Base-by-base conservation (phyloP, 164 flowering plant genomes). In the Cinnamomum chago region DNA sequence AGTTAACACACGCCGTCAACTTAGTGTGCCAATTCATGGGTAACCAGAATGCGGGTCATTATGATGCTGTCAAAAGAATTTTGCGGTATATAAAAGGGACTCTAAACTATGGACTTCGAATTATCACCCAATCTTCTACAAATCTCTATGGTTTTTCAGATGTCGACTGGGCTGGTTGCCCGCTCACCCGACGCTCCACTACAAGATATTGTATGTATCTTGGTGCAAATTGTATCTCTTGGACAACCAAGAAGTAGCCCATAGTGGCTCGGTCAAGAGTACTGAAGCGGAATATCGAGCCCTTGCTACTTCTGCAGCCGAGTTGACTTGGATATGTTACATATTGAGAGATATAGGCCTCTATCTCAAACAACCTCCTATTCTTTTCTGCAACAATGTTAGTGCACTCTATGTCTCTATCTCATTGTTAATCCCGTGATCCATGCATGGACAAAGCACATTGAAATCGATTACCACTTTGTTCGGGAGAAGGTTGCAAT, bases 261-360 rank as follows among this genome's bases (percentile, higher is more conserved):
- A n/a, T 17, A 64, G 25, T 64, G 22, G 27, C 27, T 23, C 25
- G 13, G 0, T 71, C 65, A 15, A 51, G n/a, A n/a, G 64, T 20
- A 55, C 50, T 15, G 65, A 71, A 71, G 73, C 65, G 1, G 73
- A 71, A 24, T 71, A 71, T n/a, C 9, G 47, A 24, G 33, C 40
- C 33, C 2, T 71, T 22, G 73, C 73, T n/a, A 12, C 18, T 5
- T 13, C 15, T 52, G n/a, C 25, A 18, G 65, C 47, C 2, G 1
- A 71, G 27, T 12, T 52, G 18, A 13, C 62, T 2, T 71, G 50
- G 73, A 12, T 71, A 11, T 9, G 1, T 1, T 9, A 40, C 47
- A 40, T 40, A 40, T 40, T 40, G 47, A 40, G 47, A 9, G 47
- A 40, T 40, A 40, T 40, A 40, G 47, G 47, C 47, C 11, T 40